Evolutionary conservation across 179 eudicot species (phyloP), one percentile per base, ranked within the genome.

Genomic region (Vitellaria paradoxa): DNA sequence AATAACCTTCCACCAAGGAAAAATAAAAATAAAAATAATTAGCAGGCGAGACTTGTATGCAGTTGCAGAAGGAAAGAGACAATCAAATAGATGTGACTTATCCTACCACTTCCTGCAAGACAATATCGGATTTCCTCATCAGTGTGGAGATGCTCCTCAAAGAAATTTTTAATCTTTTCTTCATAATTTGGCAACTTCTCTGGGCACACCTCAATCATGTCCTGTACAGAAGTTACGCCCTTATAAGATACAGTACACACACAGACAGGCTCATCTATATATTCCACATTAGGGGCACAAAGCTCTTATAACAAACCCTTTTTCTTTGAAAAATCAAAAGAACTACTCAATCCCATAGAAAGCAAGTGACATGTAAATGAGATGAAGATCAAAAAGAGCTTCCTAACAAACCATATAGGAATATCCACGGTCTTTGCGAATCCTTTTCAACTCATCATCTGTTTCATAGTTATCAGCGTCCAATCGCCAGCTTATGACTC

Each of bases 41-140:
- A 30, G 37, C 37, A 30, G 26, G 45, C 63, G 47, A 8, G 17
- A 56, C 40, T 67, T 9, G 52, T 72, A 65, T 78, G 76, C 53
- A 53, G 11, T 14, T 1, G 55, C 9, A 50, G 55, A 50, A 30
- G 37, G 55, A 6, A 8, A 63, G 14, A 8, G 59, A 61, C 49
- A 11, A 56, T 69, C 73, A 72, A 56, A 10, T 11, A 21, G 76
- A 57, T 26, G 50, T 21, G 56, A 21, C 37, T 45, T 21, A 74
- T 53, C 87, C 13, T 88, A 96, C 99, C 99, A 87, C 96, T 91
- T 82, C 99, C 99, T 40, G 93, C 92, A 49, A 96, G 88, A 84
- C 92, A 87, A 77, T 93, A 96, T 69, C 99, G 98, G 82, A 96
- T 96, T 87, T 96, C 99, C 83, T 96, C 99, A 83, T 96, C 99